Conservation (phyloP, 768 basidiomycete genomes). For the Calocybe cyanea region DNA sequence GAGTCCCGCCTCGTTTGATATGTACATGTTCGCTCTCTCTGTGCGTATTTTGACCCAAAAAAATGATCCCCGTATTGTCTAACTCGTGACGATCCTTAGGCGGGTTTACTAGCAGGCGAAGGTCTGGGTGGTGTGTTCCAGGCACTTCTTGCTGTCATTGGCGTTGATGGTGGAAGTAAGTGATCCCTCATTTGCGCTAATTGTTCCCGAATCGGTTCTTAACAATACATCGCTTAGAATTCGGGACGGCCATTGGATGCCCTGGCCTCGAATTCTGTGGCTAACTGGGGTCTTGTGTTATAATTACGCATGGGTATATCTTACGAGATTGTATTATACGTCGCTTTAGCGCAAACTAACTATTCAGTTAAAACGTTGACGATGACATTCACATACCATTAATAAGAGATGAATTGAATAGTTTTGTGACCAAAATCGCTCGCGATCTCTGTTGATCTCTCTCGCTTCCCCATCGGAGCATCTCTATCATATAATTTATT, state of each 20-base stretch:
- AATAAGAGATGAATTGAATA: no score
- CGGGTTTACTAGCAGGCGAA: conserved; percentile 55
- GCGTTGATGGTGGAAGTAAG: conserved; percentile 48
- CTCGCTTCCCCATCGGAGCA: no score
- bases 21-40: conserved; percentile 57
- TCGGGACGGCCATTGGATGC: conserved; percentile 51
- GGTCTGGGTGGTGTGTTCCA: conserved; percentile 61
- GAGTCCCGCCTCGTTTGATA: conserved; percentile 42
- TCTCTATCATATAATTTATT: no score
- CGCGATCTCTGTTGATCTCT: no score
- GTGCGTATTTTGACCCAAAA: conserved; percentile 24
- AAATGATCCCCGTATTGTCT: neutral
- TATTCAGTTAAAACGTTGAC: no score
- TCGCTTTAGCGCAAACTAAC: no score
- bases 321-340: no score
- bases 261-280: conserved; percentile 52
- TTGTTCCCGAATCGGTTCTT: neutral
- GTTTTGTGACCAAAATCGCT: no score
- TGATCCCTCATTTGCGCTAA: neutral
- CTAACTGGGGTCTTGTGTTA: conserved; percentile 18
- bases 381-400: no score
- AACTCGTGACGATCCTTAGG: conserved; percentile 15
- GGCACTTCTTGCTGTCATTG: conserved; percentile 48
- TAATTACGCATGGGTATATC: no score
- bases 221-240: conserved; percentile 23